phyloP scores from a whole-genome alignment of 345 rosid genomes.

The Murraya koenigii region DNA sequence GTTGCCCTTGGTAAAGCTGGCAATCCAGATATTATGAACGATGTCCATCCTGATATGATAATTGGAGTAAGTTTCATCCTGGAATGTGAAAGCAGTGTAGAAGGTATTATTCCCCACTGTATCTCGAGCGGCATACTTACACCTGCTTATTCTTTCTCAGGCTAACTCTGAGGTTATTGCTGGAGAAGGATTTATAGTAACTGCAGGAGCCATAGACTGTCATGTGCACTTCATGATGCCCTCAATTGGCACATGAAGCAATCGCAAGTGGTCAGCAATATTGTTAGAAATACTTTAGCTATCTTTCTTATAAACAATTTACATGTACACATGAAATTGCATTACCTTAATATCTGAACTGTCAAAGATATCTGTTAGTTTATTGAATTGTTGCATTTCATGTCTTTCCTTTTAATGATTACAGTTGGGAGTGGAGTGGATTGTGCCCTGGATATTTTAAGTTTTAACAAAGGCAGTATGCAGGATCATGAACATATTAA shows the following conservation, averaged over 20 bases:
- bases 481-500: background rate
- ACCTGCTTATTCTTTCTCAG: slow-evolving; percentile 27
- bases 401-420: background rate
- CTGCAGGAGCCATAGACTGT: slow-evolving; percentile 96
- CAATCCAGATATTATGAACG: slow-evolving; percentile 82
- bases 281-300: slow-evolving; percentile 7
- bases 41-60: slow-evolving; percentile 49
- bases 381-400: background rate
- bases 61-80: slow-evolving; percentile 64
- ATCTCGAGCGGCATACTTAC: slow-evolving; percentile 7
- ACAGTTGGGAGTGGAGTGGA: background rate
- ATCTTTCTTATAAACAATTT: background rate
- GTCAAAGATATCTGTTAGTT: background rate
- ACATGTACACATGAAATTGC: background rate
- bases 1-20: slow-evolving; percentile 84
- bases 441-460: background rate
- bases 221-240: slow-evolving; percentile 99
- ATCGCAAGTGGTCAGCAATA: slow-evolving; percentile 85
- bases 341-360: slow-evolving; percentile 1
- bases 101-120: background rate
- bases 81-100: slow-evolving; percentile 8
- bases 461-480: background rate
- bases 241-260: slow-evolving; percentile 86
- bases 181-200: slow-evolving; percentile 87
- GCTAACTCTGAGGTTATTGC: slow-evolving; percentile 90